Evolutionary conservation across 2,329 filamentous ascomycete genomes (phyloP).

Genomic region (Paecilomyces dactylethromorphus): DNA sequence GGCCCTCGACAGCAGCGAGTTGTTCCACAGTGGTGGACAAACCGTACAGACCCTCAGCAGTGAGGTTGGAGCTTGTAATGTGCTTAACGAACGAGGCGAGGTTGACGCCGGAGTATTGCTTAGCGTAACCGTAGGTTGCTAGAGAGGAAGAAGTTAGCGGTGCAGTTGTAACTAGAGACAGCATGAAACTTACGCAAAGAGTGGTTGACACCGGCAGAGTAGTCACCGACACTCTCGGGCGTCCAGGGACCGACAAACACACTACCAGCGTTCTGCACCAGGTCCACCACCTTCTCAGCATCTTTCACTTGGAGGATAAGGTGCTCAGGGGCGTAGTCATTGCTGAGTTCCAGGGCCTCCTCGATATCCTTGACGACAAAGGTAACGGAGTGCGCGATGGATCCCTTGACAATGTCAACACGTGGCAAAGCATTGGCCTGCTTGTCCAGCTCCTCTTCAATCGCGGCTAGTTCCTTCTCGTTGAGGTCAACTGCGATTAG

Average conservation of each 20-base stretch:
- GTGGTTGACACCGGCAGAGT: conserved; percentile 97
- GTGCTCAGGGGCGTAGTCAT: conserved; percentile 93
- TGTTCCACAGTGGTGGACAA: conserved; percentile 90
- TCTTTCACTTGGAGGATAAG: conserved; percentile 83
- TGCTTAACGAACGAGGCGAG: conserved; percentile 95
- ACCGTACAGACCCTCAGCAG: conserved; percentile 74
- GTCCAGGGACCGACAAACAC: conserved; percentile 97
- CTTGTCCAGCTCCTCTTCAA: conserved; percentile 83
- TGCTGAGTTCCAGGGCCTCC: conserved; percentile 76
- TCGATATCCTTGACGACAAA: conserved; percentile 65
- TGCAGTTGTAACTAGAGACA: conserved; percentile 6
- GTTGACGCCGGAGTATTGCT: conserved; percentile 97
- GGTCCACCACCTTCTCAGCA: conserved; percentile 64
- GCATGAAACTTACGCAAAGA: conserved; percentile 69
- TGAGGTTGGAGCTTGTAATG: conserved; percentile 91
- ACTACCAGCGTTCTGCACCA: conserved; percentile 88
- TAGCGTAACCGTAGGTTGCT: conserved; percentile 97
- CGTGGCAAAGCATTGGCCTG: conserved; percentile 84
- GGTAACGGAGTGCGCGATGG: conserved; percentile 87
- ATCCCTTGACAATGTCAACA: conserved; percentile 84
- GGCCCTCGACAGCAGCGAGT: conserved; percentile 84
- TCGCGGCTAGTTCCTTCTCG: conserved; percentile 67
- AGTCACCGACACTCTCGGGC: conserved; percentile 94
- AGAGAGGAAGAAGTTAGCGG: conserved; percentile 9
- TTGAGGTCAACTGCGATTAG: conserved; percentile 76